Evolutionary conservation across 139 green algal genomes (phyloP).

Genomic region (Haematococcus sp.): DNA sequence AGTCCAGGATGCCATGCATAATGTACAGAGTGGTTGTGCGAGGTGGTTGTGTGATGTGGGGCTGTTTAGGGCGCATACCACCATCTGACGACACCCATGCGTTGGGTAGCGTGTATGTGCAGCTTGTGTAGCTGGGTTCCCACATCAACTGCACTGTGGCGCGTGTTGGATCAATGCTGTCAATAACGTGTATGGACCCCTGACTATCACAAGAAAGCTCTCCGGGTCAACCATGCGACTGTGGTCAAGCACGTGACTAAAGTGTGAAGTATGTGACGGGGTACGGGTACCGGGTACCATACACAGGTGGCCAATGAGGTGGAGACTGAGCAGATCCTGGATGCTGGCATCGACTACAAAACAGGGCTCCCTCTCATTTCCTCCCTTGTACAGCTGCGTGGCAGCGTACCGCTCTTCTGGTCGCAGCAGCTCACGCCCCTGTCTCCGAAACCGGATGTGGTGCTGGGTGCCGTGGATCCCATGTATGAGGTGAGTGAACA

Average conservation of each 20-base stretch:
- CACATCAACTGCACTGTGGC: too few species aligned
- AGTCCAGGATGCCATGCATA: not conserved
- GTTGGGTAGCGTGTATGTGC: not conserved
- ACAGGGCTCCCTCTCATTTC: slow-evolving; percentile 58
- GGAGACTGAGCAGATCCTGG: slow-evolving; percentile 79
- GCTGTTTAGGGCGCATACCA: not conserved
- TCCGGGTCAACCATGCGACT: too few species aligned
- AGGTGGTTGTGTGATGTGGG: not conserved
- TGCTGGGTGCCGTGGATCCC: slow-evolving; percentile 83
- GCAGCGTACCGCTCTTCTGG: slow-evolving; percentile 94
- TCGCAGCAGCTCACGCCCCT: slow-evolving; percentile 69
- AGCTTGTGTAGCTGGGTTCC: slow-evolving; percentile 1
- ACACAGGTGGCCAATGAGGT: slow-evolving; percentile 95
- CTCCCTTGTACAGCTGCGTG: slow-evolving; percentile 79
- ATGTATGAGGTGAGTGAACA: slow-evolving; percentile 61
- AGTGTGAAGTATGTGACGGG: too few species aligned
- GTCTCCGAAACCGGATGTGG: slow-evolving; percentile 75
- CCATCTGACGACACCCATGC: too few species aligned
- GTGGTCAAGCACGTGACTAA: too few species aligned
- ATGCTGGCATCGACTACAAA: slow-evolving; percentile 64
- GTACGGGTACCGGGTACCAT: too few species aligned
- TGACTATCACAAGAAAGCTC: too few species aligned
- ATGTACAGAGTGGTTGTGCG: not conserved
- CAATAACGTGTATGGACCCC: too few species aligned
- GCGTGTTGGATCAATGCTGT: too few species aligned